Percentiles rank a stretch among this genome's conserved stretches.
phyloP scores from a whole-genome alignment of 2,329 filamentous ascomycete genomes.

The Penicillium polonicum region DNA sequence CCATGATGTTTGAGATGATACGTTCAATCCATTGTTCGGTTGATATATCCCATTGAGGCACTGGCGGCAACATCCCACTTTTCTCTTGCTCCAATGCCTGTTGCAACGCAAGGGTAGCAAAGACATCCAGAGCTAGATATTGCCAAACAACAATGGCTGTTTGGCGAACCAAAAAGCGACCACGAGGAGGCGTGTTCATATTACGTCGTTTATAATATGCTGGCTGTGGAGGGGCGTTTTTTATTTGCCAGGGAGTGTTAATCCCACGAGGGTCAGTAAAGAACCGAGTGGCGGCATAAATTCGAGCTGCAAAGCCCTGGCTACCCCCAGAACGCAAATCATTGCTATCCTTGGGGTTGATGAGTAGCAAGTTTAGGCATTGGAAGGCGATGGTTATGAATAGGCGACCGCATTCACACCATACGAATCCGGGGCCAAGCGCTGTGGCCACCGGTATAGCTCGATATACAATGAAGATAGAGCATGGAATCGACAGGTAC shows the following conservation, averaged over 20 bases:
- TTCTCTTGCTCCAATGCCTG: slow-evolving; percentile 1
- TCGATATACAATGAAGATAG: slow-evolving; percentile 7
- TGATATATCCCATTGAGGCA: slow-evolving; percentile 8
- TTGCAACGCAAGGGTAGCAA: background rate
- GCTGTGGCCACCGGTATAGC: slow-evolving; percentile 3
- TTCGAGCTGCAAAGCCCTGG: background rate
- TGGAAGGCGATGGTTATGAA: slow-evolving; percentile 16
- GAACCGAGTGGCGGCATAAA: background rate
- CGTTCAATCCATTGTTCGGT: slow-evolving; percentile 16
- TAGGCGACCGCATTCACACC: slow-evolving; percentile 13
- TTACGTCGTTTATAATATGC: slow-evolving; percentile 5
- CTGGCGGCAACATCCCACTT: slow-evolving; percentile 1
- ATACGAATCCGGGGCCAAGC: slow-evolving; percentile 14
- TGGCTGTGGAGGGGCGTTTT: slow-evolving; percentile 16
- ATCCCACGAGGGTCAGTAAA: slow-evolving; percentile 18
- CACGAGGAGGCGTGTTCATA: slow-evolving; percentile 5
- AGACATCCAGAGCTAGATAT: slow-evolving; percentile 13
- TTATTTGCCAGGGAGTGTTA: slow-evolving; percentile 20
- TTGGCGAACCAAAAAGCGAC: slow-evolving; percentile 19
- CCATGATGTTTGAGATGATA: slow-evolving; percentile 7
- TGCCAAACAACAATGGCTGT: slow-evolving; percentile 17
- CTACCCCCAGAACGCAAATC: background rate
- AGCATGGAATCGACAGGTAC: slow-evolving; percentile 16
- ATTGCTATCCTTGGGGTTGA: slow-evolving; percentile 6
- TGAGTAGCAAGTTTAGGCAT: slow-evolving; percentile 7